Percentiles rank a stretch among this genome's conserved stretches.
These are phyloP conservation scores for Carpinus viminea DNA, from an alignment of 306 rosid genomes.

Conservation along the genomic window DNA sequence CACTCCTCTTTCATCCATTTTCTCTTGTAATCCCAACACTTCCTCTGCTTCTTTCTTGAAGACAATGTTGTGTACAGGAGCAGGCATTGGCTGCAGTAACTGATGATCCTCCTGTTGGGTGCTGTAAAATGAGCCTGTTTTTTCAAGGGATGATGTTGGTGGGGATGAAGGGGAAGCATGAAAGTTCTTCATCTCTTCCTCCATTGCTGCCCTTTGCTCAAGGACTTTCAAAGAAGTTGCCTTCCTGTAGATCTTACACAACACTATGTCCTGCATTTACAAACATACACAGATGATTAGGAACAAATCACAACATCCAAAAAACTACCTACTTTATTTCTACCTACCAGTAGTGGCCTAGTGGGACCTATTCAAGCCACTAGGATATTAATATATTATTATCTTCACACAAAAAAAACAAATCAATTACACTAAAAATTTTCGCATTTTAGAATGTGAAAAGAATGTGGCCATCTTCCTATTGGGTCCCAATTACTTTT, in stretches of 20 bases:
- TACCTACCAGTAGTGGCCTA: not conserved
- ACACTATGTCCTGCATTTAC: conserved; percentile 66
- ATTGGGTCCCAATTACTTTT: not conserved
- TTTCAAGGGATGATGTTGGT: conserved; percentile 53
- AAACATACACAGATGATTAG: not conserved
- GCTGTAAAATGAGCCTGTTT: conserved; percentile 45
- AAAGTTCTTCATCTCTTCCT: conserved; percentile 61
- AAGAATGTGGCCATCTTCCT: not conserved
- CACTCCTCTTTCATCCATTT: conserved; percentile 3
- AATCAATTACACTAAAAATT: not conserved
- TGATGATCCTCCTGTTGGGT: conserved; percentile 39
- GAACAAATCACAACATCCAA: not conserved
- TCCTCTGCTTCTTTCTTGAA: conserved; percentile 49
- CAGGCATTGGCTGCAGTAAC: conserved; percentile 12
- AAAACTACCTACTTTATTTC: not conserved
- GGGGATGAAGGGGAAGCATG: conserved; percentile 54
- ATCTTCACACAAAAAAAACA: too few species aligned
- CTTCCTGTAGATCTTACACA: conserved; percentile 90
- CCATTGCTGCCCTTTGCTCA: conserved; percentile 83
- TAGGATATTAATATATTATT: too few species aligned
- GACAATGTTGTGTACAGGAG: conserved; percentile 18
- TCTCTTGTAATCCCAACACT: not conserved
- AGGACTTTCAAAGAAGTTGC: conserved; percentile 95
- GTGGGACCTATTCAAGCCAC: too few species aligned
- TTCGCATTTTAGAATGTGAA: not conserved